These are phyloP conservation scores for Aspergillus calidoustus DNA, from an alignment of 2,329 filamentous ascomycete genomes.

Conservation along the genomic window DNA sequence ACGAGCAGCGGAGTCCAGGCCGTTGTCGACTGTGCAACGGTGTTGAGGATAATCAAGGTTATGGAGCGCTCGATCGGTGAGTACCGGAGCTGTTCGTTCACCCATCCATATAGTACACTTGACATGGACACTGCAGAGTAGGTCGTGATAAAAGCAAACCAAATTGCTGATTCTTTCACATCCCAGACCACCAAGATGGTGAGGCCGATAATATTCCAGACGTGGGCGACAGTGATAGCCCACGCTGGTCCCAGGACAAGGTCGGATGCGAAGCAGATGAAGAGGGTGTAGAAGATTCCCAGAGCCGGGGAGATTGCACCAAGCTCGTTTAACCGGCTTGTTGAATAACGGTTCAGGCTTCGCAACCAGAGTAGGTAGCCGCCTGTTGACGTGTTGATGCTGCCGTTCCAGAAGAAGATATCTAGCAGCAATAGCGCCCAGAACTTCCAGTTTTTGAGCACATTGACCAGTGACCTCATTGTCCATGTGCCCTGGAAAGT, in stretches of 20 bases:
- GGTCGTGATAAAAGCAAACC: conserved; percentile 59
- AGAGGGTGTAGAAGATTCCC: conserved; percentile 61
- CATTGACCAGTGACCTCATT: conserved; percentile 31
- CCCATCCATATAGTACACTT: conserved; percentile 61
- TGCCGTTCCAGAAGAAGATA: conserved; percentile 62
- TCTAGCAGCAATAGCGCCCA: conserved; percentile 58
- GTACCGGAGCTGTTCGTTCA: conserved; percentile 54
- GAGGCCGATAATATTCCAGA: conserved; percentile 58
- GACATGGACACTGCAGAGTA: conserved; percentile 59
- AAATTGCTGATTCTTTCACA: conserved; percentile 58
- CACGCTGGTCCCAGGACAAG: conserved; percentile 58
- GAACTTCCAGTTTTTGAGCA: conserved; percentile 53
- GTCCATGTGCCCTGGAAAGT: conserved; percentile 36
- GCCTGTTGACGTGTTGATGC: conserved; percentile 53
- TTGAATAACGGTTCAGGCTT: conserved; percentile 54
- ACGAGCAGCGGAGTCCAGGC: conserved; percentile 61
- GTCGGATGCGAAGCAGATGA: conserved; percentile 61
- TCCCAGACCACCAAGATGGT: conserved; percentile 61
- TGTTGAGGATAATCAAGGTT: conserved; percentile 57
- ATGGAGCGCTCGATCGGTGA: conserved; percentile 52
- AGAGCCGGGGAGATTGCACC: conserved; percentile 58
- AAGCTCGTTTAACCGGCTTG: conserved; percentile 55
- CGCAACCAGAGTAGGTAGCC: conserved; percentile 64
- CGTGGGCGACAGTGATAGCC: conserved; percentile 58
- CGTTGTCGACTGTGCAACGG: conserved; percentile 59